These are phyloP conservation scores for Mortierella sp. DNA, from an alignment of 371 early-diverging fungal genomes.

Conservation along the genomic window DNA sequence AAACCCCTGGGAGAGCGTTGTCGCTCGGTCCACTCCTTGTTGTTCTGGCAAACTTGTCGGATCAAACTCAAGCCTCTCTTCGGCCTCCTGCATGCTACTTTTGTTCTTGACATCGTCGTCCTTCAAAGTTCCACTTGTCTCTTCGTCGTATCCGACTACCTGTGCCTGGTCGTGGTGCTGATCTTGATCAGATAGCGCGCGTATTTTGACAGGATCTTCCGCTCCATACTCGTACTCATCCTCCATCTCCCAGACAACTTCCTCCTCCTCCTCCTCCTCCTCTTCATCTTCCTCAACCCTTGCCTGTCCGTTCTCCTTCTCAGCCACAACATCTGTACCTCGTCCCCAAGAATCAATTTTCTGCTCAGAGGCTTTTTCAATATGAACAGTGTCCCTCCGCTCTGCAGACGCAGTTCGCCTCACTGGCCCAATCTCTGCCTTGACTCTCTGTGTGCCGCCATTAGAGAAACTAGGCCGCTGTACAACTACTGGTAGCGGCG, in stretches of 20 bases:
- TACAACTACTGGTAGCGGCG: not conserved
- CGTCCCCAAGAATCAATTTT: not conserved
- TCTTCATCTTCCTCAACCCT: not conserved
- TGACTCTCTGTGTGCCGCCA: not conserved
- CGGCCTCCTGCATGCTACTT: not conserved
- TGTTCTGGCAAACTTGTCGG: not conserved
- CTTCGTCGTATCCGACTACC: not conserved
- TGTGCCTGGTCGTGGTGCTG: not conserved
- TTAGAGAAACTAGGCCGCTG: not conserved
- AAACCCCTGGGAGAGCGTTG: not conserved
- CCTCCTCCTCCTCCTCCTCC: slow-evolving; percentile 13
- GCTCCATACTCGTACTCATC: slow-evolving; percentile 16
- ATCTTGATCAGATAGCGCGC: not conserved
- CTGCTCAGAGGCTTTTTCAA: not conserved
- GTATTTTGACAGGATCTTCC: not conserved
- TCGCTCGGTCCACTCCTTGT: not conserved
- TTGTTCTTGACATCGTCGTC: too few species aligned
- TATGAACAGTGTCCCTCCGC: not conserved
- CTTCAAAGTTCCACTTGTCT: not conserved
- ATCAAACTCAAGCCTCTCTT: not conserved
- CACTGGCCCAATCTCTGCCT: not conserved
- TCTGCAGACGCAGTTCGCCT: not conserved
- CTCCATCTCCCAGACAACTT: slow-evolving; percentile 41
- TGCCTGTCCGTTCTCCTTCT: not conserved
- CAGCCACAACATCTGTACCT: not conserved